Percentiles rank a stretch among this genome's conserved stretches.
phyloP scores from a whole-genome alignment of 352 stramenopile species.

The Elongisporangium undulatum region DNA sequence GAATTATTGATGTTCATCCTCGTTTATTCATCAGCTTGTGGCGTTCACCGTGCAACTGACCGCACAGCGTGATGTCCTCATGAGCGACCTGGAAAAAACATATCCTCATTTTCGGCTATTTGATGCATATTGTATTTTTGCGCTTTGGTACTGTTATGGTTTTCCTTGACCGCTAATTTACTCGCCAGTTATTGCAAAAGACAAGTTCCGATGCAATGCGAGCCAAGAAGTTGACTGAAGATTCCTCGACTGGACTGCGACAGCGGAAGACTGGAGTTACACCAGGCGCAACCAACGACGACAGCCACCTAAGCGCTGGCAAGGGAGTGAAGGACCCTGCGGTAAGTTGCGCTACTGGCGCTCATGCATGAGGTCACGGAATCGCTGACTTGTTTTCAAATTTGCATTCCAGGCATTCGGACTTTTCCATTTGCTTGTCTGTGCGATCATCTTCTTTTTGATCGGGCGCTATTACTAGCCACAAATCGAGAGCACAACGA shows the following conservation, averaged over 20 bases:
- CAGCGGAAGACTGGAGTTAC: constrained; percentile 57
- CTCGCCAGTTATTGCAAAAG: constrained; percentile 72
- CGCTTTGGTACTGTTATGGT: neutral
- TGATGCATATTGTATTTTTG: neutral
- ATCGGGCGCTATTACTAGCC: constrained; percentile 80
- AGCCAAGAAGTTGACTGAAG: constrained; percentile 57
- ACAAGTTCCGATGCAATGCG: constrained; percentile 54
- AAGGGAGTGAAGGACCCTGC: constrained; percentile 45
- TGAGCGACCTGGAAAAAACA: constrained; percentile 79
- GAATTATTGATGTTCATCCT: constrained; percentile 3
- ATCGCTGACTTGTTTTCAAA: neutral
- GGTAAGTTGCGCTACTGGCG: constrained; percentile 21
- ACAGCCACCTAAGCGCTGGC: constrained; percentile 27
- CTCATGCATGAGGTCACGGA: constrained; percentile 2
- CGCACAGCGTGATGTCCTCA: constrained; percentile 78
- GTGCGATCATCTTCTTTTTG: constrained; percentile 89
- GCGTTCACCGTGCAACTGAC: constrained; percentile 87
- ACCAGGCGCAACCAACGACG: constrained; percentile 16
- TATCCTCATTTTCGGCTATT: constrained; percentile 15
- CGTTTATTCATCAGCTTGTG: constrained; percentile 48
- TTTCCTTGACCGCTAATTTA: constrained; percentile 19
- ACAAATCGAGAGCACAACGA: constrained; percentile 3
- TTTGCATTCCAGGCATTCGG: constrained; percentile 44
- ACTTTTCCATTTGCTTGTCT: constrained; percentile 81
- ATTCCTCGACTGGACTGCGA: constrained; percentile 49